Evolutionary conservation across 495 filamentous ascomycete species (phyloP).

Genomic region (Penicilliopsis zonata): DNA sequence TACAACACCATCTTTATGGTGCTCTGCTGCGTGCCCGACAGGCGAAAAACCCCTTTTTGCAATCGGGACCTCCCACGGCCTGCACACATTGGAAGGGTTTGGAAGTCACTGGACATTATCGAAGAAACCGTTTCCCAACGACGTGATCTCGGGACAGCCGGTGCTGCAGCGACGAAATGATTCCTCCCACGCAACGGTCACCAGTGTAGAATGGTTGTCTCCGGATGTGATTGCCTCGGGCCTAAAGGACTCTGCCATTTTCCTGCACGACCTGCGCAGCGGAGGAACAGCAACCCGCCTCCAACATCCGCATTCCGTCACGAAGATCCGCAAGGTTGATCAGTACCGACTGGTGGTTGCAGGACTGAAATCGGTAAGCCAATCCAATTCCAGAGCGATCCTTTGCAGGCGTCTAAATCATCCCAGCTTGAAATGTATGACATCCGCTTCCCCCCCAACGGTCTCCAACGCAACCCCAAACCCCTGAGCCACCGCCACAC

Average conservation of each 20-base stretch:
- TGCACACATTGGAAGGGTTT: conserved; percentile 21
- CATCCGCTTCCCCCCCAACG: conserved; percentile 24
- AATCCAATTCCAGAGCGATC: neutral
- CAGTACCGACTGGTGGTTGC: conserved; percentile 23
- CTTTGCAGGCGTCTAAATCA: neutral
- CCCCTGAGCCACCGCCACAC: conserved; percentile 13
- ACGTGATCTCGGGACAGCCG: conserved; percentile 6
- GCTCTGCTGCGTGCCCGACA: conserved; percentile 22
- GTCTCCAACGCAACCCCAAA: conserved; percentile 17
- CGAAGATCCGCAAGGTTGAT: conserved; percentile 26
- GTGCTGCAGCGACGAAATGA: conserved; percentile 10
- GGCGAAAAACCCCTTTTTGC: conserved; percentile 21
- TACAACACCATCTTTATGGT: conserved; percentile 21
- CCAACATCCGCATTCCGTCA: conserved; percentile 21
- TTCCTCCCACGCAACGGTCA: conserved; percentile 21
- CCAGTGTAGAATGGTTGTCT: conserved; percentile 29
- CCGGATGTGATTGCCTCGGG: conserved; percentile 24
- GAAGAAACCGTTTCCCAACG: conserved; percentile 18
- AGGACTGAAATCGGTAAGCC: conserved; percentile 23
- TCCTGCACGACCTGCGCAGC: conserved; percentile 26
- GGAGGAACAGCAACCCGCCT: conserved; percentile 19
- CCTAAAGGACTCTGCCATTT: conserved; percentile 21
- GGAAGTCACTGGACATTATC: conserved; percentile 20
- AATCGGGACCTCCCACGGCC: conserved; percentile 29
- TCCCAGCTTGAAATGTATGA: conserved; percentile 33